Evolutionary conservation across 2,329 filamentous ascomycete genomes (phyloP).

Genomic region (Epichloe glyceriae): DNA sequence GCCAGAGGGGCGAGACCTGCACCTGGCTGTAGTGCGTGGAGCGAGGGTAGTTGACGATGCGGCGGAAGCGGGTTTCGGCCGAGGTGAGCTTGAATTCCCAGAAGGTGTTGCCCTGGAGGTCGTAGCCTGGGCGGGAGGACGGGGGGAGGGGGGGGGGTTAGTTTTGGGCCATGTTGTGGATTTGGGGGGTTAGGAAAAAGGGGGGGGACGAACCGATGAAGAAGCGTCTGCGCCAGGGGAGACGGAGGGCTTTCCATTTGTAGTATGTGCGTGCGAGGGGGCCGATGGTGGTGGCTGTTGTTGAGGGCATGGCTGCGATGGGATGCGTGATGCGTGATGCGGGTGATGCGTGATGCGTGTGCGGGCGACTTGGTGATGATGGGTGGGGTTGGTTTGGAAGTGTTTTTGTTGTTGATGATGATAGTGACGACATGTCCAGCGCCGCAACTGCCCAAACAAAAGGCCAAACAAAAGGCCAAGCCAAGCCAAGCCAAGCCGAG

Average conservation of each 20-base stretch:
- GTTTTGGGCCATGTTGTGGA: no score
- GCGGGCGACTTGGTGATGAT: background rate
- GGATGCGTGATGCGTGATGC: background rate
- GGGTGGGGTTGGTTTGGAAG: no score
- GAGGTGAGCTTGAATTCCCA: constrained; percentile 49
- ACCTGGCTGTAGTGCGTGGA: constrained; percentile 41
- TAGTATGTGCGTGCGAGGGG: constrained; percentile 35
- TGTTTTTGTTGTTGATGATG: no score
- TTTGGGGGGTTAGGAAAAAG: background rate
- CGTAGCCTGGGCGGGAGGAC: constrained; percentile 33
- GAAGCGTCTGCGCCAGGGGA: constrained; percentile 52
- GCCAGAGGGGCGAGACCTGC: constrained; percentile 48
- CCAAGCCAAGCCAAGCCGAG: no score
- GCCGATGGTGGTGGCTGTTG: constrained; percentile 18
- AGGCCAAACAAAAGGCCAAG: no score
- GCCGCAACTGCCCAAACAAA: no score
- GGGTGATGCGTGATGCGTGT: no score
- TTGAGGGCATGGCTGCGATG: background rate
- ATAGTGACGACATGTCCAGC: no score
- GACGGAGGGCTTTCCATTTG: constrained; percentile 47
- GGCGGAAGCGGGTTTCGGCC: constrained; percentile 37
- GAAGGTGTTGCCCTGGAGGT: constrained; percentile 54
- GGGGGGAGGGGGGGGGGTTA: no score
- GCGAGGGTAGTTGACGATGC: constrained; percentile 47
- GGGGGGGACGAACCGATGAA: constrained; percentile 37